Evolutionary conservation across 306 rosid species (phyloP).

Genomic region (Echinosophora koreensis): DNA sequence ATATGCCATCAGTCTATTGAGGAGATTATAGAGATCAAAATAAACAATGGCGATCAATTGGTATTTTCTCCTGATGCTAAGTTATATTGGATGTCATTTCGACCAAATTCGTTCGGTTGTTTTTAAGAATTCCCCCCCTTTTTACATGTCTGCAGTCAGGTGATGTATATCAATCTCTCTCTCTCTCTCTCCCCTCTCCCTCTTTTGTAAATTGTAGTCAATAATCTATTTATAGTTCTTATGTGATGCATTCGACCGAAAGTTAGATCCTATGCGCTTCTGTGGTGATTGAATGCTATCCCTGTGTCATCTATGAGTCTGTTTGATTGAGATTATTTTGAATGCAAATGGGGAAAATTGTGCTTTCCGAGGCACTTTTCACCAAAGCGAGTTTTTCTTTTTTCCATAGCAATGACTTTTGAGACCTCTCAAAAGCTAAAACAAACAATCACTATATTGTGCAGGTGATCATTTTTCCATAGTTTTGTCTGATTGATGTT

Average conservation of each 20-base stretch:
- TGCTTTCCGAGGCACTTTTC: too few relatives aligned
- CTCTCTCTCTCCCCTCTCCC: background rate
- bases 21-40: constrained; percentile 83
- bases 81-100: constrained; percentile 54
- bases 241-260: constrained; percentile 38
- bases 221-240: constrained; percentile 45
- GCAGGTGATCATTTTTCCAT: constrained; percentile 27
- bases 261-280: constrained; percentile 28
- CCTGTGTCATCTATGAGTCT: constrained; percentile 14
- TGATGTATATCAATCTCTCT: constrained; percentile 36
- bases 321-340: too few relatives aligned
- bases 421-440: too few relatives aligned
- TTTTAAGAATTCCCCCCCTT: background rate
- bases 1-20: constrained; percentile 89
- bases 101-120: constrained; percentile 37
- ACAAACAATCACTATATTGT: too few relatives aligned
- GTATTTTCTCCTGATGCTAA: constrained; percentile 46
- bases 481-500: constrained; percentile 30
- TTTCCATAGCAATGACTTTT: too few relatives aligned
- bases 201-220: constrained; percentile 52
- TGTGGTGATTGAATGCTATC: constrained; percentile 27
- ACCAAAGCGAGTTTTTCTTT: too few relatives aligned
- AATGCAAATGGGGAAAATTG: too few relatives aligned
- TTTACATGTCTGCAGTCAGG: constrained; percentile 41
- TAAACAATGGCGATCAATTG: constrained; percentile 58